These are phyloP conservation scores for Fusarium nurragi DNA, from an alignment of 2,329 filamentous ascomycete species.

Conservation along the genomic window DNA sequence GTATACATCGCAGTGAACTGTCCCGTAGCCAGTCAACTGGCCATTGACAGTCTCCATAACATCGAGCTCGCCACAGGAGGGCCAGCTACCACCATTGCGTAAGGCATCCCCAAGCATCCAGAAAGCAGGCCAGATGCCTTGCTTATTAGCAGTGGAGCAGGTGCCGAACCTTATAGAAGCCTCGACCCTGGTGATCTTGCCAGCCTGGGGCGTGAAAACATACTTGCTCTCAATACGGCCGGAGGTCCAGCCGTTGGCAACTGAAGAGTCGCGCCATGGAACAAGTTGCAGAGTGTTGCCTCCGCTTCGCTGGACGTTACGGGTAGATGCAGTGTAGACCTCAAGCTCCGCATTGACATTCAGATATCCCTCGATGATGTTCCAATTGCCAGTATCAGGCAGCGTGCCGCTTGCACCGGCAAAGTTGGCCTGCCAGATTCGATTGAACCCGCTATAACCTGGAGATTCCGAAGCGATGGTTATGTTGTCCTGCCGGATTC, in stretches of 20 bases:
- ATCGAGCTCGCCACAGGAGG: constrained; percentile 37
- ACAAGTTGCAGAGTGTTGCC: constrained; percentile 61
- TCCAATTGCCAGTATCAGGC: constrained; percentile 55
- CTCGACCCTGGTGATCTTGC: constrained; percentile 55
- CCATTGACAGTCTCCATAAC: constrained; percentile 37
- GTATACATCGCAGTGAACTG: constrained; percentile 35
- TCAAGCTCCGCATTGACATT: constrained; percentile 60
- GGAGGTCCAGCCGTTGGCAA: constrained; percentile 57
- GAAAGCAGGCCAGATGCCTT: constrained; percentile 52
- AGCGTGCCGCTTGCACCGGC: constrained; percentile 50
- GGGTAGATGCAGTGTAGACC: constrained; percentile 55
- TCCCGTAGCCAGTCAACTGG: constrained; percentile 28
- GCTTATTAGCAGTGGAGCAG: constrained; percentile 48
- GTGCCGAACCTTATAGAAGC: constrained; percentile 59
- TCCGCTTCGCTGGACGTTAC: constrained; percentile 60
- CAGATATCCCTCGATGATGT: constrained; percentile 52
- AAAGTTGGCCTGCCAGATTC: constrained; percentile 59
- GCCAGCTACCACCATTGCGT: constrained; percentile 38
- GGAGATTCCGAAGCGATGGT: constrained; percentile 47
- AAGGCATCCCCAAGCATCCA: constrained; percentile 41
- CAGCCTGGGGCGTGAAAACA: constrained; percentile 55
- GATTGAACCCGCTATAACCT: constrained; percentile 51
- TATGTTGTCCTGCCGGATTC: constrained; percentile 56
- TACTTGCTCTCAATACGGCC: constrained; percentile 59
- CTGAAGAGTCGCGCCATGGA: constrained; percentile 50